Evolutionary conservation across 2,329 filamentous ascomycete species (phyloP).

Genomic region (Calonectria montana): DNA sequence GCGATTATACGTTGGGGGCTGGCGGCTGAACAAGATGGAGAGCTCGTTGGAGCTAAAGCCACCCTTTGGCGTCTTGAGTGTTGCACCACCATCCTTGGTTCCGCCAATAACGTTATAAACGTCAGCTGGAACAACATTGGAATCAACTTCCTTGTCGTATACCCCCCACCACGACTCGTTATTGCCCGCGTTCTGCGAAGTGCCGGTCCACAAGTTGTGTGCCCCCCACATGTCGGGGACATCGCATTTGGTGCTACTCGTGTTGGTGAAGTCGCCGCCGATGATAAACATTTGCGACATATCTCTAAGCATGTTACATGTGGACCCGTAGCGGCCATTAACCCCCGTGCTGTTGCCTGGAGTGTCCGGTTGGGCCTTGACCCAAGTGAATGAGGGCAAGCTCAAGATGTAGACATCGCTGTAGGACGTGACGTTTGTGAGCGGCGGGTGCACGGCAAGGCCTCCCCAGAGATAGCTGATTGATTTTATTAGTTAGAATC

Average conservation of each 20-base stretch:
- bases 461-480: background rate
- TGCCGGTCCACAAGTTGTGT: conserved; percentile 65
- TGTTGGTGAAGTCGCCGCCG: conserved; percentile 64
- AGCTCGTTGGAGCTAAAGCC: conserved; percentile 7
- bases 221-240: conserved; percentile 59
- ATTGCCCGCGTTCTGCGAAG: conserved; percentile 52
- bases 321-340: conserved; percentile 61
- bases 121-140: conserved; percentile 9
- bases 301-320: conserved; percentile 61
- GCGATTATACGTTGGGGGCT: too few relatives aligned
- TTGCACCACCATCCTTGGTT: conserved; percentile 8
- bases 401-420: background rate
- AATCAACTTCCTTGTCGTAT: conserved; percentile 52
- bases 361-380: conserved; percentile 59
- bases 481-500: background rate
- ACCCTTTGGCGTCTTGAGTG: background rate
- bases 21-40: too few relatives aligned
- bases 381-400: conserved; percentile 60
- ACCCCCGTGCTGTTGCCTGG: conserved; percentile 29
- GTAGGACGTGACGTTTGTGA: background rate
- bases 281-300: conserved; percentile 69
- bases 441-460: background rate
- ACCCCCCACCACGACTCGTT: conserved; percentile 56
- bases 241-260: conserved; percentile 56
- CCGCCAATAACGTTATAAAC: conserved; percentile 14